Evolutionary conservation across 2,329 filamentous ascomycete genomes (phyloP).

Genomic region (Zopfia rhizophila): DNA sequence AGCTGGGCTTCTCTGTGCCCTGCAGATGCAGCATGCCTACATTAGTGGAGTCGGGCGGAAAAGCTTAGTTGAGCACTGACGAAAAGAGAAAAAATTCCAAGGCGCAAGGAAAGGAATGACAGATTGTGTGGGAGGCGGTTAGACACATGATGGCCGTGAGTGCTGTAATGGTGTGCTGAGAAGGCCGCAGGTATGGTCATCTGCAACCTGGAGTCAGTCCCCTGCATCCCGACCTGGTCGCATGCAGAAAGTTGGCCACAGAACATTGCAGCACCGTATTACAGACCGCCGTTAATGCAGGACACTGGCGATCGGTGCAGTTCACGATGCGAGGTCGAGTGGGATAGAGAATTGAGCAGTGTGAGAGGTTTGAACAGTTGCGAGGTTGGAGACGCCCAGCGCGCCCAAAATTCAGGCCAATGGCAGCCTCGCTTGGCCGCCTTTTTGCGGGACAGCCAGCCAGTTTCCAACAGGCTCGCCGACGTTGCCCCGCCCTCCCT

Average conservation of each 20-base stretch:
- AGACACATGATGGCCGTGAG: constrained; percentile 34
- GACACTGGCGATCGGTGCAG: constrained; percentile 41
- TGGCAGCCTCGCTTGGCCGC: too few relatives aligned
- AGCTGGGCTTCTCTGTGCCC: constrained; percentile 30
- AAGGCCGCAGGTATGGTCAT: constrained; percentile 36
- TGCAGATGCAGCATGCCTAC: constrained; percentile 40
- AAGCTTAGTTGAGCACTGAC: constrained; percentile 49
- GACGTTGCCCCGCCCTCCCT: constrained; percentile 13
- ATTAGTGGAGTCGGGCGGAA: constrained; percentile 47
- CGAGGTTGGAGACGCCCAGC: too few relatives aligned
- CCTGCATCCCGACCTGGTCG: constrained; percentile 32
- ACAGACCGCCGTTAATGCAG: constrained; percentile 43
- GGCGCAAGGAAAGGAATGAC: constrained; percentile 44
- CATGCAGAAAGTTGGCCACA: constrained; percentile 37
- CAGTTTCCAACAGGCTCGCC: constrained; percentile 25
- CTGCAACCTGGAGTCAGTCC: constrained; percentile 33
- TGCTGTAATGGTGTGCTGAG: constrained; percentile 39
- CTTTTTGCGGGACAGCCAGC: constrained; percentile 7
- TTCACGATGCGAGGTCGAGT: constrained; percentile 20
- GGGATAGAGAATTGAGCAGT: constrained; percentile 24
- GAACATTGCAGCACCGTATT: constrained; percentile 33
- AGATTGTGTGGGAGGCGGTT: constrained; percentile 39
- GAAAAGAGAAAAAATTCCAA: constrained; percentile 40
- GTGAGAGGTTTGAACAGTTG: constrained; percentile 20
- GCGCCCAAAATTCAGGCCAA: too few relatives aligned